phyloP scores from a whole-genome alignment of 2,329 filamentous ascomycete genomes.

The Volutella citrinella region DNA sequence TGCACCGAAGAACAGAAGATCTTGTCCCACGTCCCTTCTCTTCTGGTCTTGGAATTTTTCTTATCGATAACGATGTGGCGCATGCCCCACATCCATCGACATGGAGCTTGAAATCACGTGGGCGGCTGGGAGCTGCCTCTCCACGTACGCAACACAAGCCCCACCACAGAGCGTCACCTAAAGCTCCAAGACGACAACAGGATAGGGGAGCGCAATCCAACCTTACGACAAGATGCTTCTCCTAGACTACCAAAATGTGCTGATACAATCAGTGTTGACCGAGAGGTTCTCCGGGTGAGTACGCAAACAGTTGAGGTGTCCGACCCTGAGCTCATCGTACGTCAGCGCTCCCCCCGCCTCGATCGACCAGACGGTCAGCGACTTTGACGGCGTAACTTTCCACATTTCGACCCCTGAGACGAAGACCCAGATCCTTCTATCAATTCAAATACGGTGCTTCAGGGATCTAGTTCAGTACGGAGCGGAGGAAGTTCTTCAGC shows the following conservation, averaged over 20 bases:
- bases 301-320: constrained; percentile 9
- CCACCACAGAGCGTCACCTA: constrained; percentile 40
- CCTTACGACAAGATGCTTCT: constrained; percentile 67
- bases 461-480: constrained; percentile 90
- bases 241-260: constrained; percentile 97
- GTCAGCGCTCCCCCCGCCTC: constrained; percentile 75
- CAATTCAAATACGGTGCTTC: constrained; percentile 93
- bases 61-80: constrained; percentile 34
- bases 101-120: constrained; percentile 32
- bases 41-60: constrained; percentile 32
- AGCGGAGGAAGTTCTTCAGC: constrained; percentile 83
- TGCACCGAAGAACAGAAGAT: constrained; percentile 12
- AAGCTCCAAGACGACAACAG: constrained; percentile 30
- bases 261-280: constrained; percentile 93
- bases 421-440: constrained; percentile 93
- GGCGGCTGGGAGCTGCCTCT: constrained; percentile 26
- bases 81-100: constrained; percentile 5
- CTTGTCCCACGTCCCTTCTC: constrained; percentile 3
- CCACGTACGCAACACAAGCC: constrained; percentile 34
- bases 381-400: constrained; percentile 98
- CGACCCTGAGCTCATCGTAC: constrained; percentile 33
- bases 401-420: constrained; percentile 94
- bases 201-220: constrained; percentile 23
- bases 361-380: constrained; percentile 97
- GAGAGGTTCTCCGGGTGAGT: constrained; percentile 87